Conservation (phyloP, 805 yeast species). For the Candida easanensis region DNA sequence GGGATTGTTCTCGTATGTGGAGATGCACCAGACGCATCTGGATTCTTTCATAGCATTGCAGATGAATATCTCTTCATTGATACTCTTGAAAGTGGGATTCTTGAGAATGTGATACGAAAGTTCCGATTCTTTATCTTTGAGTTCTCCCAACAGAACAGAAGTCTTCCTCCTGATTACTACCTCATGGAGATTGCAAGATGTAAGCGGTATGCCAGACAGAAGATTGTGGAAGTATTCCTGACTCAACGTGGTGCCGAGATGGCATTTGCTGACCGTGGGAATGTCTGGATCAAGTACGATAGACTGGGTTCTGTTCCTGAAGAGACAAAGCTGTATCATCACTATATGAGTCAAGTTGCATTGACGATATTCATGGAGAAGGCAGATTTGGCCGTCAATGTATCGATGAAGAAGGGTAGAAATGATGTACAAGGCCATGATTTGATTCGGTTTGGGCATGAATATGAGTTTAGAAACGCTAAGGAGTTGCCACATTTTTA, state of each 20-base stretch:
- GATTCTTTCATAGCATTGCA: slow-evolving; percentile 13
- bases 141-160: slow-evolving; percentile 4
- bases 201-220: slow-evolving; percentile 5
- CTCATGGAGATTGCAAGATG: slow-evolving; percentile 9
- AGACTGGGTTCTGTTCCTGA: slow-evolving; percentile 1
- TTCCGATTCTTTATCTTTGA: slow-evolving; percentile 17
- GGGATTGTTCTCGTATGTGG: slow-evolving; percentile 20
- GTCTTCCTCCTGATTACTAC: slow-evolving; percentile 8
- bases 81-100: neutral
- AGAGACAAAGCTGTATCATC: slow-evolving; percentile 1
- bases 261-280: slow-evolving; percentile 9
- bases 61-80: slow-evolving; percentile 7
- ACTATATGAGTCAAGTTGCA: slow-evolving; percentile 12
- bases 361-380: slow-evolving; percentile 11
- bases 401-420: neutral
- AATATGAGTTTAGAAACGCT: slow-evolving; percentile 17
- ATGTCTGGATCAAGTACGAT: slow-evolving; percentile 3
- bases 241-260: slow-evolving; percentile 2
- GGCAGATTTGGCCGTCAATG: slow-evolving; percentile 9
- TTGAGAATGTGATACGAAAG: slow-evolving; percentile 5
- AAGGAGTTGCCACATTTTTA: slow-evolving; percentile 18
- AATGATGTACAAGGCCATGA: slow-evolving; percentile 7
- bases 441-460: slow-evolving; percentile 18
- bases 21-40: slow-evolving; percentile 14
- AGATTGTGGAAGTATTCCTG: slow-evolving; percentile 16